Evolutionary conservation across 2,329 filamentous ascomycete genomes (phyloP).

Genomic region (Elsinoe fawcettii): DNA sequence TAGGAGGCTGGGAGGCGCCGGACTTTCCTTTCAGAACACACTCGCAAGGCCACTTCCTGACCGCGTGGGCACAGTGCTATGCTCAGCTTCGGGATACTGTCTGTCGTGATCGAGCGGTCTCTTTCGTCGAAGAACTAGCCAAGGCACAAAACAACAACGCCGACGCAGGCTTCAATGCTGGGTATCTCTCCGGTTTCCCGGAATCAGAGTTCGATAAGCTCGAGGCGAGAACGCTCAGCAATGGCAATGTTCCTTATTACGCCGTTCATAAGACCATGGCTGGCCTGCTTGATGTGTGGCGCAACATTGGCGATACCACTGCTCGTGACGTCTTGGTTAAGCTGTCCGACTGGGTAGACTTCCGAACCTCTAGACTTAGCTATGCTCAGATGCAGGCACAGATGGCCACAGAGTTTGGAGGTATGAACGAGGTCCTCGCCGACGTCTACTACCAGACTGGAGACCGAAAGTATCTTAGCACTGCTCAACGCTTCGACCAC

Average conservation of each 20-base stretch:
- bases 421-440: conserved; percentile 47
- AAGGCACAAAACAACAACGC: conserved; percentile 47
- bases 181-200: conserved; percentile 47
- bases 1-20: conserved; percentile 49
- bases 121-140: conserved; percentile 41
- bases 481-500: conserved; percentile 46
- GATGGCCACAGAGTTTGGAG: conserved; percentile 45
- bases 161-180: conserved; percentile 37
- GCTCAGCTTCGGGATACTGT: conserved; percentile 36
- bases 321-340: conserved; percentile 39
- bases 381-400: conserved; percentile 42
- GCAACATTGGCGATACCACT: conserved; percentile 36
- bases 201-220: conserved; percentile 44
- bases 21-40: conserved; percentile 48
- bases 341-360: conserved; percentile 44
- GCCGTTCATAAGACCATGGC: conserved; percentile 49
- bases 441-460: conserved; percentile 43
- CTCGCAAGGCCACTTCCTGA: conserved; percentile 45
- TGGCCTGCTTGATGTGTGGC: conserved; percentile 46
- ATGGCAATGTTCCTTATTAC: conserved; percentile 49
- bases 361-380: conserved; percentile 38
- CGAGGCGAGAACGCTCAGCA: conserved; percentile 38
- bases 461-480: conserved; percentile 40
- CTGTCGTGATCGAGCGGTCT: conserved; percentile 40
- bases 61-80: conserved; percentile 45